Conservation (phyloP, 2,329 filamentous ascomycete species). For the Ascochyta koolunga region DNA sequence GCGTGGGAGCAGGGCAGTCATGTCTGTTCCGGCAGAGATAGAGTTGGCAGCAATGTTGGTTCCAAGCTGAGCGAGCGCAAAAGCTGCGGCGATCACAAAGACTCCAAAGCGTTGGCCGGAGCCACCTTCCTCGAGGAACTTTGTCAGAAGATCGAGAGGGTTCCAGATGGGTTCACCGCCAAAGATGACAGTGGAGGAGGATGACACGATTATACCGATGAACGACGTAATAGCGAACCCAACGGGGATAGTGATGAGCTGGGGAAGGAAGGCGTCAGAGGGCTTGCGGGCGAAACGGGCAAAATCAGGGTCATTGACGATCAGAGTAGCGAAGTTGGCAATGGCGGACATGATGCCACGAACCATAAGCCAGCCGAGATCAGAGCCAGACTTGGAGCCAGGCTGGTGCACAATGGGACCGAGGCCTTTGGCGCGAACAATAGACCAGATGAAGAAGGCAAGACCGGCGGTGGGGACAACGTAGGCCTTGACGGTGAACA, state of each 20-base stretch:
- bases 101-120: slow-evolving; percentile 54
- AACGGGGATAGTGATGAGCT: slow-evolving; percentile 64
- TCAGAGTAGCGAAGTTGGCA: slow-evolving; percentile 88
- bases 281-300: slow-evolving; percentile 81
- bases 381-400: slow-evolving; percentile 67
- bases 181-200: slow-evolving; percentile 53
- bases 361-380: slow-evolving; percentile 80
- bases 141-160: slow-evolving; percentile 49
- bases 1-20: slow-evolving; percentile 79
- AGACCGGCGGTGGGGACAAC: slow-evolving; percentile 84
- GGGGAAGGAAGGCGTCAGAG: slow-evolving; percentile 77
- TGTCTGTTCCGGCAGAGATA: slow-evolving; percentile 80
- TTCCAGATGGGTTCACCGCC: slow-evolving; percentile 51
- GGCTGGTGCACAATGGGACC: slow-evolving; percentile 80
- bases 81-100: slow-evolving; percentile 59
- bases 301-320: slow-evolving; percentile 82
- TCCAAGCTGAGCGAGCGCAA: slow-evolving; percentile 76
- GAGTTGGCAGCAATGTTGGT: slow-evolving; percentile 90
- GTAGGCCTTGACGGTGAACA: slow-evolving; percentile 89
- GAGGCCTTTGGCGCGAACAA: slow-evolving; percentile 79
- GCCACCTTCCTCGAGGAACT: slow-evolving; percentile 51
- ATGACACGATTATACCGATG: slow-evolving; percentile 65
- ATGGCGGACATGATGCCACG: slow-evolving; percentile 88
- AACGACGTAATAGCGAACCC: slow-evolving; percentile 74
- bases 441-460: slow-evolving; percentile 85